Evolutionary conservation across 768 basidiomycete genomes (phyloP).

Genomic region (Hypsizygus marmoreus): DNA sequence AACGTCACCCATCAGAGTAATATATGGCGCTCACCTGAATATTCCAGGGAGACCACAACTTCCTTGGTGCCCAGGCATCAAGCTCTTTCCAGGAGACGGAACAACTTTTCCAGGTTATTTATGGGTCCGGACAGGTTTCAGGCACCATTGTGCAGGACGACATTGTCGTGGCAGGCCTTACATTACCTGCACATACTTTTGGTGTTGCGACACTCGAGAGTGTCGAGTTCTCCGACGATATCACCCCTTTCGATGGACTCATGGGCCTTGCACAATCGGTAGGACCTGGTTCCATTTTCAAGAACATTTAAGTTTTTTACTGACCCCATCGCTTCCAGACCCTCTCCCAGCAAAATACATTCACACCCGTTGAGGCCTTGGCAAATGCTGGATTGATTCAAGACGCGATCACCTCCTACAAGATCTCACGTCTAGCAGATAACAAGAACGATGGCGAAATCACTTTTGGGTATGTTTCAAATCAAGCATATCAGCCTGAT

Average conservation of each 20-base stretch:
- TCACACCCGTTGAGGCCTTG: constrained; percentile 75
- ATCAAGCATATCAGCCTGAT: background rate
- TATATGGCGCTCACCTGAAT: background rate
- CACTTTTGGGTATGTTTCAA: constrained; percentile 61
- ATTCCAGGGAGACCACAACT: constrained; percentile 57
- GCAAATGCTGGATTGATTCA: constrained; percentile 56
- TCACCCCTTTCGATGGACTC: constrained; percentile 65
- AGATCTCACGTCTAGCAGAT: constrained; percentile 75
- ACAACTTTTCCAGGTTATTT: constrained; percentile 58
- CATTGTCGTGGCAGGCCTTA: constrained; percentile 62
- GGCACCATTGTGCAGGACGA: constrained; percentile 68
- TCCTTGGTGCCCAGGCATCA: constrained; percentile 64
- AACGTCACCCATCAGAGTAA: background rate
- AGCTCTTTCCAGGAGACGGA: constrained; percentile 59
- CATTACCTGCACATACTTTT: constrained; percentile 60
- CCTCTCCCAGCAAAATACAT: constrained; percentile 64
- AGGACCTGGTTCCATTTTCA: constrained; percentile 18
- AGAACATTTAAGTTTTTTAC: background rate
- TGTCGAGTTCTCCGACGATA: constrained; percentile 54
- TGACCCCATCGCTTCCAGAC: constrained; percentile 31
- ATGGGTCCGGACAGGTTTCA: constrained; percentile 69
- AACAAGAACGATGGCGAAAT: constrained; percentile 74
- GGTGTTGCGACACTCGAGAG: constrained; percentile 66
- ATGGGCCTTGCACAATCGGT: constrained; percentile 80
- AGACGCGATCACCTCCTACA: constrained; percentile 74